phyloP scores from a whole-genome alignment of 2,329 filamentous ascomycete species.

The Reticulascus tulasneorum region DNA sequence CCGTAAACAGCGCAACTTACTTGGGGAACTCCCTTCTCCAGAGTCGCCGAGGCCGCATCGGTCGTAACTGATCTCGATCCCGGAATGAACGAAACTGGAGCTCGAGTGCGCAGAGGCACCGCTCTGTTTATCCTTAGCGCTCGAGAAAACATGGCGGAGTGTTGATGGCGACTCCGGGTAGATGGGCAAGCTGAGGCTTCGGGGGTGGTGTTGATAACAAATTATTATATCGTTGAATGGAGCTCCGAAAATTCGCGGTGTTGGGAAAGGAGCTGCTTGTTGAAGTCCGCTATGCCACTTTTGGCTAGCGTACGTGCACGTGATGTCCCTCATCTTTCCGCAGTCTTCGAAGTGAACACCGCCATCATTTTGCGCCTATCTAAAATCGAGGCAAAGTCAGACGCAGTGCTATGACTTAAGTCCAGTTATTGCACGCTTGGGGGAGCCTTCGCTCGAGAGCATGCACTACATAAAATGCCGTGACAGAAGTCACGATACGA shows the following conservation, averaged over 20 bases:
- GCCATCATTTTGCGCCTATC: no score
- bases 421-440: no score
- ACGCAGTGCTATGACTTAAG: no score
- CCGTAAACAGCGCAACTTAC: conserved; percentile 27
- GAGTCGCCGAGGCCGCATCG: conserved; percentile 86
- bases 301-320: conserved; percentile 21
- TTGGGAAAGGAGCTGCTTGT: conserved; percentile 32
- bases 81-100: conserved; percentile 38
- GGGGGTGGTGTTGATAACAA: conserved; percentile 23
- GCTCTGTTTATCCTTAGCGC: conserved; percentile 60
- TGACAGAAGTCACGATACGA: no score
- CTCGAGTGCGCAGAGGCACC: conserved; percentile 52
- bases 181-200: conserved; percentile 24
- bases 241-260: conserved; percentile 42
- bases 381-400: no score
- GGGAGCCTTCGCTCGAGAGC: no score
- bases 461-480: no score
- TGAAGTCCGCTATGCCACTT: conserved; percentile 29
- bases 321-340: conserved; percentile 20
- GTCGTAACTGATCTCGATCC: conserved; percentile 82
- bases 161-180: conserved; percentile 26
- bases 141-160: conserved; percentile 64
- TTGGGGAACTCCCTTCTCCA: conserved; percentile 66
- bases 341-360: no score
- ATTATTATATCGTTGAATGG: conserved; percentile 24